Conservation (phyloP, 225 moss, liverwort and hornwort species). For the Neckera pumila region DNA sequence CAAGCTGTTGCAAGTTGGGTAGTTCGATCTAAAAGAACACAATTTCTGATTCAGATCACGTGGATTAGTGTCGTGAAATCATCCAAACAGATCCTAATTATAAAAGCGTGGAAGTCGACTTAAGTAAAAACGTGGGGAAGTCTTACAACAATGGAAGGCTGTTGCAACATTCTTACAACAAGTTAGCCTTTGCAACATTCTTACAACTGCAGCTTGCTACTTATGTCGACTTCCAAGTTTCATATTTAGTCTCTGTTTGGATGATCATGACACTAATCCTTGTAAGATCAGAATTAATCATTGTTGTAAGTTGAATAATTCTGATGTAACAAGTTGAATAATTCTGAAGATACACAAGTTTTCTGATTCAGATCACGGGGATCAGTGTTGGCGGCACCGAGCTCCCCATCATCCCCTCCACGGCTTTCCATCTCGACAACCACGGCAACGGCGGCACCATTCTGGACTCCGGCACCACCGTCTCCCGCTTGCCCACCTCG, state of each 20-base stretch:
- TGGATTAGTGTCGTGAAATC: not conserved
- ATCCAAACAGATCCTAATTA: not conserved
- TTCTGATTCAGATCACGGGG: slow-evolving; percentile 15
- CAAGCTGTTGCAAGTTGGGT: not conserved
- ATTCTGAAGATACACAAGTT: not conserved
- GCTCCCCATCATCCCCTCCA: not conserved
- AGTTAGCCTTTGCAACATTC: not conserved
- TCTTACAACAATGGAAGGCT: not conserved
- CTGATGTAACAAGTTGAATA: not conserved
- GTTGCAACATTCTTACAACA: not conserved
- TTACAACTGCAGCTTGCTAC: not conserved
- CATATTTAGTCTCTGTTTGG: not conserved
- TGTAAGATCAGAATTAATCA: not conserved
- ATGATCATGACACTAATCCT: not conserved
- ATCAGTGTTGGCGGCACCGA: slow-evolving; percentile 33
- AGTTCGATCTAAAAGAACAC: too few species aligned
- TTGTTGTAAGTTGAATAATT: not conserved
- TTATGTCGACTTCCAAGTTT: not conserved
- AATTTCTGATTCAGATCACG: not conserved
- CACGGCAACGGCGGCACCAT: slow-evolving; percentile 32
- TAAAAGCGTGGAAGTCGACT: not conserved
- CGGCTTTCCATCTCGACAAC: slow-evolving; percentile 15
- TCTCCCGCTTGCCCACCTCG: slow-evolving; percentile 6
- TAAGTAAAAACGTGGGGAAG: not conserved
- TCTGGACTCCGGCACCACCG: slow-evolving; percentile 37